Base-by-base conservation (phyloP, 164 flowering plant genomes). In the Umbilicus rupestris region DNA sequence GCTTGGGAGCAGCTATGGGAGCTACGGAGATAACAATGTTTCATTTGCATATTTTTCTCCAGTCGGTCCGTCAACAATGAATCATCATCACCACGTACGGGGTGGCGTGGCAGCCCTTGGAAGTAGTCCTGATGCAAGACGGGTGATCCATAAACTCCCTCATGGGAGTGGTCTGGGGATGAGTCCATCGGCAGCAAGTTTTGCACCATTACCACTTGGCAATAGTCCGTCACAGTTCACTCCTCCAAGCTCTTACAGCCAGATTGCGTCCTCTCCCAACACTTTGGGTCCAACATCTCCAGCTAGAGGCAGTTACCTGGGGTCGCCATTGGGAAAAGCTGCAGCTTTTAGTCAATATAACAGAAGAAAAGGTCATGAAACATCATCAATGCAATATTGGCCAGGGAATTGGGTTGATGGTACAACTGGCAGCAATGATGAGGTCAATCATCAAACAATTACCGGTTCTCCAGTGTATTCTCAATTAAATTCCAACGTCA, bases 151-250 rank as follows among this genome's bases (percentile, higher is more conserved):
- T 72, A 97, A 83, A 24, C 74, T 76, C 16, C 73, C 94, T 22
- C 89, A 84, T 76, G 90, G 85, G 66, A 80, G 76, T 80, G 92
- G 96, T 44, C 82, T 90, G 66, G 97, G 97, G 75, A 69, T 82
- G 68, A 87, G 95, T 77, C 96, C 98, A 67, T 82, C 92, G 45
- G 78, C 82, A 6, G 92, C 89, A 70, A 87, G 72, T 71, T 82
- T 85, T 66, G 85, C 84, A 41, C 85, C 97, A 39, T 81, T 92
- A 84, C 89, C 96, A 49, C 85, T 92, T 31, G 98, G 97, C 44
- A 81, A 90, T 24, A 95, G 99, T 74, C 98, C 99, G 59, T 92
- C 98, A 16, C 98, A 92, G 65, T 86, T 84, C 72, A 87, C 99
- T 65, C 95, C 99, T 68, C 98, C 98, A 35, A 81, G 71, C 72